These are phyloP conservation scores for Melampsora medusae DNA, from an alignment of 1,284 basidiomycete genomes.

Conservation along the genomic window DNA sequence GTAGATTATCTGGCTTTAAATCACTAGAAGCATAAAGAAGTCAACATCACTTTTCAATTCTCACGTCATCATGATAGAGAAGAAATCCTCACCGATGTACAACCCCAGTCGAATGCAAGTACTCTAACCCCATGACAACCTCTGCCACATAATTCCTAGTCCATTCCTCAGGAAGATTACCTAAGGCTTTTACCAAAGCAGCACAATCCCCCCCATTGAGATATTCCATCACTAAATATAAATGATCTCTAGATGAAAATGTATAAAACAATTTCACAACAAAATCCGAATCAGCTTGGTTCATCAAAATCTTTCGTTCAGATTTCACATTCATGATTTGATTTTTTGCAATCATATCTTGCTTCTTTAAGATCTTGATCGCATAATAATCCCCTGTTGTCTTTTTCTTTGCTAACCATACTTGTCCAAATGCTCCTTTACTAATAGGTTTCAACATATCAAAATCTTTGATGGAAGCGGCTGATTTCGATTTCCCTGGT, in stretches of 20 bases:
- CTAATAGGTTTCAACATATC: constrained; percentile 99
- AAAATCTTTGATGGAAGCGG: constrained; percentile 96
- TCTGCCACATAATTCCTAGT: constrained; percentile 93
- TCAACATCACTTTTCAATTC: constrained; percentile 6
- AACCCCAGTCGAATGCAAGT: constrained; percentile 86
- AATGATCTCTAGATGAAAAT: constrained; percentile 57
- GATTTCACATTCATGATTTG: constrained; percentile 99
- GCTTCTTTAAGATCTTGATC: constrained; percentile 98
- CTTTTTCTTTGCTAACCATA: constrained; percentile 97
- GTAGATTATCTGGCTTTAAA: constrained; percentile 93
- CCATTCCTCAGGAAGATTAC: constrained; percentile 91
- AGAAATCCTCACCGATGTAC: constrained; percentile 81
- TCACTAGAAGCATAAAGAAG: constrained; percentile 64
- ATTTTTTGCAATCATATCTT: constrained; percentile 99
- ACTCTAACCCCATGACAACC: constrained; percentile 89
- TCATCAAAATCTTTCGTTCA: constrained; percentile 99
- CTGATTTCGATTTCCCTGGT: constrained; percentile 72
- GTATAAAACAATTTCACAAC: constrained; percentile 59
- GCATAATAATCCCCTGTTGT: constrained; percentile 98
- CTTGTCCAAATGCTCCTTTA: constrained; percentile 97
- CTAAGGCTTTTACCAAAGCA: constrained; percentile 91
- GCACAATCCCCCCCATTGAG: constrained; percentile 93
- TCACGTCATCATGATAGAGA: not conserved
- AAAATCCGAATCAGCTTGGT: constrained; percentile 97
- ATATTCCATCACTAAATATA: constrained; percentile 59